Percentiles rank a stretch among this genome's conserved stretches.
Conservation (phyloP, 106 monocot species). For the Dendrobium catenatum region DNA sequence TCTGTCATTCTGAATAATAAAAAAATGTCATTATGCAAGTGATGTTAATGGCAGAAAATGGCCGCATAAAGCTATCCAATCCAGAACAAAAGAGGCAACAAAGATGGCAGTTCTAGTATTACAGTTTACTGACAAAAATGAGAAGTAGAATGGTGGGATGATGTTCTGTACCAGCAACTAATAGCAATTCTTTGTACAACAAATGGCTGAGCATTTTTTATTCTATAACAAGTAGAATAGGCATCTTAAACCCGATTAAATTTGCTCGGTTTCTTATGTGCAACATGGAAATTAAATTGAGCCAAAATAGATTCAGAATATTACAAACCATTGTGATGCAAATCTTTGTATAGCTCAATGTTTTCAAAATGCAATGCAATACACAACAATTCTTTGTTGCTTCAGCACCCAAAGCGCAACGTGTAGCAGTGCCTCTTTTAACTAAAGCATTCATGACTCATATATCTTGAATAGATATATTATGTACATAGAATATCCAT, state of each 20-base stretch:
- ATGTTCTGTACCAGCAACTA: too few species aligned
- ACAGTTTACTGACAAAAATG: background rate
- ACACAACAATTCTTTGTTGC: too few species aligned
- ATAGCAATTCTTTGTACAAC: too few species aligned
- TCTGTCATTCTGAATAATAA: background rate
- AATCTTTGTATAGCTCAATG: background rate
- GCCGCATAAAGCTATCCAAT: background rate
- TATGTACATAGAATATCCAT: too few species aligned
- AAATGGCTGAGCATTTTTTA: too few species aligned
- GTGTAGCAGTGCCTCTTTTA: too few species aligned
- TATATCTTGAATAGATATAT: too few species aligned
- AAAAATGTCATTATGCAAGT: background rate
- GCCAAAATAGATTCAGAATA: background rate
- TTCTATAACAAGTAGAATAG: background rate
- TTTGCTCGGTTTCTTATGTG: background rate
- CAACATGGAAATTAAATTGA: background rate
- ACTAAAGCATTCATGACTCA: too few species aligned
- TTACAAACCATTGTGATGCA: background rate
- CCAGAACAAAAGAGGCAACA: background rate
- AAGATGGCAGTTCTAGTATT: background rate
- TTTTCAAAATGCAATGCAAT: too few species aligned
- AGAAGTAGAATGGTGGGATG: too few species aligned
- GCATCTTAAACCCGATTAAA: background rate
- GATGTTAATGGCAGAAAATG: background rate
- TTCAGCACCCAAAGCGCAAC: too few species aligned